Conservation (phyloP, 192 early-diverging fungal species). For the Thamnidium elegans region DNA sequence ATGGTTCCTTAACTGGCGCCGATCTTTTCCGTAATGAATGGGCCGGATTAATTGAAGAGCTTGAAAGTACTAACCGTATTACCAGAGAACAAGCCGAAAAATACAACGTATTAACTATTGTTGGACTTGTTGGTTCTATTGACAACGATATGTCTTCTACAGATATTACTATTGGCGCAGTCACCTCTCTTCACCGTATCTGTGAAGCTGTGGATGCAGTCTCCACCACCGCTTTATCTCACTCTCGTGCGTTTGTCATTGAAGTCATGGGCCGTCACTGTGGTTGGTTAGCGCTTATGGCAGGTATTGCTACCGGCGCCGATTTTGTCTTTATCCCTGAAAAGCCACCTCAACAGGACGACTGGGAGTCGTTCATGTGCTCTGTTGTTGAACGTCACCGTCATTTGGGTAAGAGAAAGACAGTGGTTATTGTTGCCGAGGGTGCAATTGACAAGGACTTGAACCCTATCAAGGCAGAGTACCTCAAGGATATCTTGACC, state of each 20-base stretch:
- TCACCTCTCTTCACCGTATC: conserved; percentile 90
- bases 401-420: conserved; percentile 83
- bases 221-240: conserved; percentile 87
- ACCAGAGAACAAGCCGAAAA: conserved; percentile 54
- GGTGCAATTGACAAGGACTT: conserved; percentile 90
- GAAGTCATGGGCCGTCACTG: conserved; percentile 99
- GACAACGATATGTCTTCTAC: conserved; percentile 91
- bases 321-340: conserved; percentile 98
- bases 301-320: conserved; percentile 83
- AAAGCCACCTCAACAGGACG: conserved; percentile 77
- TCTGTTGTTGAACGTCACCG: conserved; percentile 56
- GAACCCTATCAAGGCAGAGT: conserved; percentile 83
- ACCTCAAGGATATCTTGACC: conserved; percentile 80
- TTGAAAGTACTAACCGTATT: conserved; percentile 61
- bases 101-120: conserved; percentile 80
- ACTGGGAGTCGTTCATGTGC: conserved; percentile 92
- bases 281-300: conserved; percentile 91
- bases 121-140: conserved; percentile 95
- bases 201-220: conserved; percentile 95
- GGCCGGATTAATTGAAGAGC: conserved; percentile 75
- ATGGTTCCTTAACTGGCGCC: conserved; percentile 95
- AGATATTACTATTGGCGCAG: conserved; percentile 96
- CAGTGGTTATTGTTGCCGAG: conserved; percentile 94
- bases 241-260: conserved; percentile 95
- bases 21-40: conserved; percentile 90